Evolutionary conservation across 2,329 filamentous ascomycete genomes (phyloP), one percentile per base, ranked within the genome.

Genomic region (Cytospora piceae): DNA sequence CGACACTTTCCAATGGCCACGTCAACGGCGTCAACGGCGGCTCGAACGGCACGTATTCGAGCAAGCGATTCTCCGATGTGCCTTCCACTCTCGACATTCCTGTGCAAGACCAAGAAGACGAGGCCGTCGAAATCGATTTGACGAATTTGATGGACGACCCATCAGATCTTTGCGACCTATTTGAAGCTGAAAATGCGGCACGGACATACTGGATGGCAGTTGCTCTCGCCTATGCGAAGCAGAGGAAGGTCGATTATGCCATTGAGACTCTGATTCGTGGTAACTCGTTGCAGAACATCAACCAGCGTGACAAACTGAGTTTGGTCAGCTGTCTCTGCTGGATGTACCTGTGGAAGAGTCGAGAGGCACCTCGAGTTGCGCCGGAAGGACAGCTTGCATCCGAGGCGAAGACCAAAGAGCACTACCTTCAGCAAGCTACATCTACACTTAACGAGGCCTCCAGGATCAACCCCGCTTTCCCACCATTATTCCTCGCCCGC

Each of bases 131-230:
- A 80, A 92, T 99, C 73, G 92, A 96, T 75, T 87, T 98, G 62
- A 90, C 94, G 75, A 92, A 94, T 70, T 88, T 97, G 49, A 87
- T 94, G 67, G 95, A 98, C 76, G 95, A 98, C 75, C 92, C 93
- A 24, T 97, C 92, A 56, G 95, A 99, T 80, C 85, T 99, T 6
- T 99, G 95, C 77, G 95, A 92, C 34, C 85, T 99, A 59, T 88
- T 99, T 69, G 94, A 99, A 80, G 96, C 95, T 74, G 96, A 99
- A 77, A 89, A 90, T 73, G 94, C 93, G 20, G 90, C 92, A 46
- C 93, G 94, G 73, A 92, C 90, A 61, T 96, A 96, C 72, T 99
- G 96, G 96, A 94, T 99, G 83, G 94, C 93, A n/a, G 95, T 98
- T 70, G 92, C 96, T 52, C 84, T 98, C 66, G 94, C 94, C 57